phyloP scores from a whole-genome alignment of 2,329 filamentous ascomycete species.

The Ophiostoma sp. region DNA sequence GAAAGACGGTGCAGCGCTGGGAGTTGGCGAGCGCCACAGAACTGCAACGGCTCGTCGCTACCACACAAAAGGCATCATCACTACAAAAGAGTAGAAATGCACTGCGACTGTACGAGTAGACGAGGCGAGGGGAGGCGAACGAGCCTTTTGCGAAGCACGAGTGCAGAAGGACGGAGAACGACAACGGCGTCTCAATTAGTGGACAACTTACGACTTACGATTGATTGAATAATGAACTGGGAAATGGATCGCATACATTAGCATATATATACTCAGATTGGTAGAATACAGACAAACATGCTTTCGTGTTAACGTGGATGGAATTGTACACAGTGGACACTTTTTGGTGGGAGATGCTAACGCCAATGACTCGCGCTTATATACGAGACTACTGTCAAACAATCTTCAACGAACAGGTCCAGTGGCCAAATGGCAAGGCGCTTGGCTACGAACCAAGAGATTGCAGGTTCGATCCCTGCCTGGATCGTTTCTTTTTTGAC shows the following conservation, averaged over 20 bases:
- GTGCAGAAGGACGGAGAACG: not conserved
- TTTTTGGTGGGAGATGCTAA: not conserved
- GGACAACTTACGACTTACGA: constrained; percentile 4
- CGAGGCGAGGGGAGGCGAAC: not conserved
- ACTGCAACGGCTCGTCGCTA: constrained; percentile 4
- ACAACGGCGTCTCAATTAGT: not conserved
- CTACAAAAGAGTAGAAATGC: not conserved
- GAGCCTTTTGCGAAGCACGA: not conserved
- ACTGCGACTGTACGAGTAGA: not conserved
- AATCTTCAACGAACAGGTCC: constrained; percentile 24
- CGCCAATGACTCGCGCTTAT: not conserved
- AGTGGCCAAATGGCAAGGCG: constrained; percentile 40
- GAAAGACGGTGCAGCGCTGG: constrained; percentile 22
- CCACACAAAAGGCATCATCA: not conserved
- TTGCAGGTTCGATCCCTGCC: constrained; percentile 42
- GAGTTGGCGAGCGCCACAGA: constrained; percentile 17
- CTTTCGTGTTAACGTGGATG: no score
- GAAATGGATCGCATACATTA: not conserved
- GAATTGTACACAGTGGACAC: not conserved
- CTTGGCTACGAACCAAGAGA: constrained; percentile 43
- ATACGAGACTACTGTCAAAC: not conserved
- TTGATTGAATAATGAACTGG: not conserved
- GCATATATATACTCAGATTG: not conserved
- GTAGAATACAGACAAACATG: not conserved
- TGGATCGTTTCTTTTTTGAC: constrained; percentile 29